These are phyloP conservation scores for Cryptococcus deneoformans DNA, from an alignment of 1,284 basidiomycete genomes.

Conservation along the genomic window DNA sequence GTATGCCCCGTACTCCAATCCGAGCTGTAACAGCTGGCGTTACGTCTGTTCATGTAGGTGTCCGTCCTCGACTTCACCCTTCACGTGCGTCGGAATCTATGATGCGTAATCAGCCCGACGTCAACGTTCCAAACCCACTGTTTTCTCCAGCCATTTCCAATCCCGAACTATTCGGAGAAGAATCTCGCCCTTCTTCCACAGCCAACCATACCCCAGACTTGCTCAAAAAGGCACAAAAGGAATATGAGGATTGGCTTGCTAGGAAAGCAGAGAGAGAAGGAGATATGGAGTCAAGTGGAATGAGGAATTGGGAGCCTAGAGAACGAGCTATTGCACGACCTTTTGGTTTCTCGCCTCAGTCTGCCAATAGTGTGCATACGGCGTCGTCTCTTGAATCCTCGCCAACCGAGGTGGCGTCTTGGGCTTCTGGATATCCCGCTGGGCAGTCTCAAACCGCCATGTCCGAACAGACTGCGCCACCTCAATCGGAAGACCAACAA, in stretches of 20 bases:
- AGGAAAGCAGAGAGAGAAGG: conserved; percentile 29
- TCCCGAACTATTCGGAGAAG: conserved; percentile 2
- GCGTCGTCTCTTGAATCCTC: not conserved
- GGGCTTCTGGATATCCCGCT: not conserved
- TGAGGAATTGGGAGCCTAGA: conserved; percentile 26
- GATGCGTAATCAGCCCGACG: conserved; percentile 32
- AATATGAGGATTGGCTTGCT: conserved; percentile 34
- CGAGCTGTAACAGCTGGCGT: conserved; percentile 32
- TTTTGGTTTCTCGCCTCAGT: not conserved
- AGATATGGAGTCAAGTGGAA: conserved; percentile 19
- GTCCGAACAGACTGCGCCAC: not conserved
- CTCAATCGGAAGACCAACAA: conserved; percentile 5
- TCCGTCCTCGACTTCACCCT: conserved; percentile 37
- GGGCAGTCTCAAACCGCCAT: not conserved
- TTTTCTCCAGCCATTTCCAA: conserved; percentile 17
- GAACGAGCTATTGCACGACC: conserved; percentile 24
- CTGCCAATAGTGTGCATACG: not conserved
- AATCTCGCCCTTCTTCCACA: conserved; percentile 8
- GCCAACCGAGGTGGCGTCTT: not conserved
- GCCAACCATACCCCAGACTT: conserved; percentile 12
- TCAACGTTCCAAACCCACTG: conserved; percentile 16
- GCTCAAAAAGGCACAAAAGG: conserved; percentile 24
- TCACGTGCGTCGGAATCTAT: conserved; percentile 22
- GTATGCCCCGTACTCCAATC: conserved; percentile 26
- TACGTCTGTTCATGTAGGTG: conserved; percentile 36